phyloP scores from a whole-genome alignment of 805 yeast species.

The Candida rishiriensis region DNA sequence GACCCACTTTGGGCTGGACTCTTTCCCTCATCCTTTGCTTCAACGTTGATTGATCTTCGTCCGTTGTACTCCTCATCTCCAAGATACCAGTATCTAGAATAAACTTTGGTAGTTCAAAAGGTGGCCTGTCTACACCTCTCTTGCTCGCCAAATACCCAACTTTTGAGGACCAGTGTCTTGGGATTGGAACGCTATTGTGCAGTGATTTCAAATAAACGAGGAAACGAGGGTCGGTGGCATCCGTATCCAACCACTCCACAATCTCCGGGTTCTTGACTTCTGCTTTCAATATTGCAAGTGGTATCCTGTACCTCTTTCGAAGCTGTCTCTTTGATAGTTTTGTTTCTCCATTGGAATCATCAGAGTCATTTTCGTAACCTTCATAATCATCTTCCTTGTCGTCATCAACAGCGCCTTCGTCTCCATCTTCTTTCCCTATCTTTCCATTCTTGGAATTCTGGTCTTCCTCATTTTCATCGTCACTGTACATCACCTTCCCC shows the following conservation, averaged over 20 bases:
- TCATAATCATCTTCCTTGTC: slow-evolving; percentile 12
- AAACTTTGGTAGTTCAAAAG: slow-evolving; percentile 73
- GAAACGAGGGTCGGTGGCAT: slow-evolving; percentile 73
- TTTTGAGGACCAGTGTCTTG: slow-evolving; percentile 79
- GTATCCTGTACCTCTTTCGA: slow-evolving; percentile 49
- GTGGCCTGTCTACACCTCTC: slow-evolving; percentile 61
- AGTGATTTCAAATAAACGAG: slow-evolving; percentile 58
- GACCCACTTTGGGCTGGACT: slow-evolving; percentile 86
- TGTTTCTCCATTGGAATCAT: slow-evolving; percentile 14
- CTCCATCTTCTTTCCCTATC: slow-evolving; percentile 14
- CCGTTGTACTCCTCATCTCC: slow-evolving; percentile 69
- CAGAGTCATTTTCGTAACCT: slow-evolving; percentile 20
- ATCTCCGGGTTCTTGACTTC: slow-evolving; percentile 58
- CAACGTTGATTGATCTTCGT: slow-evolving; percentile 50
- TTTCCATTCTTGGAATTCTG: slow-evolving; percentile 5
- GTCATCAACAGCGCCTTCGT: slow-evolving; percentile 12
- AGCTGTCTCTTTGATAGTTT: slow-evolving; percentile 46
- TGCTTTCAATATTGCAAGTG: slow-evolving; percentile 66
- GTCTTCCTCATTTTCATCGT: slow-evolving; percentile 13
- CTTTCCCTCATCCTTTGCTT: slow-evolving; percentile 75
- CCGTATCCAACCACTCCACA: slow-evolving; percentile 85
- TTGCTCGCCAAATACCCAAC: slow-evolving; percentile 67
- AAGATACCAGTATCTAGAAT: slow-evolving; percentile 80
- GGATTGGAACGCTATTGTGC: slow-evolving; percentile 71
- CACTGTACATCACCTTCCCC: slow-evolving; percentile 18